Percentiles rank a stretch among this genome's conserved stretches.
phyloP scores from a whole-genome alignment of 768 basidiomycete genomes.

The Rhizopogon roseolus region DNA sequence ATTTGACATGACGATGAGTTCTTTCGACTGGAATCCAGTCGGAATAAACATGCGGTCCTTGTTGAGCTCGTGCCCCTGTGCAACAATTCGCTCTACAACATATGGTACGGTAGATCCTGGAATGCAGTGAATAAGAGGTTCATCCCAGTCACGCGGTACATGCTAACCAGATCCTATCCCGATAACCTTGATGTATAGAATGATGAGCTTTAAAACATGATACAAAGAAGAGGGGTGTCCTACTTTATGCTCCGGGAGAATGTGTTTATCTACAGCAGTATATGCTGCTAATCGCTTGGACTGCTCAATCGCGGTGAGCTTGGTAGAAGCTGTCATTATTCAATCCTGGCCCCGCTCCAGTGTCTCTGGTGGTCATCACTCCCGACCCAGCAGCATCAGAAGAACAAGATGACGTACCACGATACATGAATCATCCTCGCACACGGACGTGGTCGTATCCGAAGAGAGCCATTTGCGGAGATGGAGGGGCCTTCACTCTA shows the following conservation, averaged over 20 bases:
- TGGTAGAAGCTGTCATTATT: conserved; percentile 5
- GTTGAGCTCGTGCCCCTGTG: conserved; percentile 76
- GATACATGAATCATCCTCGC: too few species aligned
- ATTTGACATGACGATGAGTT: conserved; percentile 81
- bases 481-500: too few species aligned
- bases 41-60: conserved; percentile 83
- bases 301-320: conserved; percentile 57
- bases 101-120: conserved; percentile 91
- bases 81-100: conserved; percentile 90
- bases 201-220: not conserved
- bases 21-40: conserved; percentile 94
- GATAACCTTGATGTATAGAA: conserved; percentile 52
- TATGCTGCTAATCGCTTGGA: conserved; percentile 93
- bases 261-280: conserved; percentile 89
- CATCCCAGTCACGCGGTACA: not conserved
- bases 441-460: too few species aligned
- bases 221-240: conserved; percentile 13
- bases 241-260: conserved; percentile 79
- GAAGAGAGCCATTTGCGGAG: too few species aligned
- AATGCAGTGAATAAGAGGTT: not conserved
- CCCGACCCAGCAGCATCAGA: too few species aligned
- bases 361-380: too few species aligned
- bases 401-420: too few species aligned
- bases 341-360: too few species aligned
- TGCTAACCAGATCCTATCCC: conserved; percentile 77